Evolutionary conservation across 2,329 filamentous ascomycete species (phyloP).

Genomic region (Calycina herbarum): DNA sequence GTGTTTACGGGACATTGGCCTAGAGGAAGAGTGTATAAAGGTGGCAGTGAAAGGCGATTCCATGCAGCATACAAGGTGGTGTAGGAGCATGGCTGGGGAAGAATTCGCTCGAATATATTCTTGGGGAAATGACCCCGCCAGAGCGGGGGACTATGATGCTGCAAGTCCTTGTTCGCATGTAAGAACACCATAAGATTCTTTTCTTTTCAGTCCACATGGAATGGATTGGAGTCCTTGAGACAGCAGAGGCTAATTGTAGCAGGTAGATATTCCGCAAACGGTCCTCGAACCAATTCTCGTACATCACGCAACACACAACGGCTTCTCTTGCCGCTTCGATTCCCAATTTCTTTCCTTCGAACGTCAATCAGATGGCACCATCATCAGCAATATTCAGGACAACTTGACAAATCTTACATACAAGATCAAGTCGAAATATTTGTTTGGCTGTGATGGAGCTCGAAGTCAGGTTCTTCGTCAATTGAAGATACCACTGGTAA

Average conservation of each 20-base stretch:
- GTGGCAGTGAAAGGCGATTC: constrained; percentile 42
- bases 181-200: neutral
- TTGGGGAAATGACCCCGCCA: constrained; percentile 50
- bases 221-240: too few species aligned
- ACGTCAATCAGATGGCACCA: constrained; percentile 21
- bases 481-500: constrained; percentile 47
- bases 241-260: neutral
- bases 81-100: constrained; percentile 51
- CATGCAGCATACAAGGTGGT: constrained; percentile 55
- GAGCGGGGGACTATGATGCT: constrained; percentile 45
- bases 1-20: constrained; percentile 52
- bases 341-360: constrained; percentile 42
- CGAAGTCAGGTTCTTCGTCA: constrained; percentile 47
- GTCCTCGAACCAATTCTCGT: constrained; percentile 50
- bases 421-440: constrained; percentile 51
- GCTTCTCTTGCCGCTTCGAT: constrained; percentile 46
- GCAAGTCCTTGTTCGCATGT: constrained; percentile 44
- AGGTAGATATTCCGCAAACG: constrained; percentile 48
- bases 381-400: constrained; percentile 41
- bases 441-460: constrained; percentile 60
- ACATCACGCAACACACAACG: constrained; percentile 41
- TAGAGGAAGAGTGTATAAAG: constrained; percentile 44
- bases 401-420: constrained; percentile 42
- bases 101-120: constrained; percentile 52
- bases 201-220: too few species aligned